phyloP scores from a whole-genome alignment of 2,329 filamentous ascomycete genomes.

The Cercospora sojina region DNA sequence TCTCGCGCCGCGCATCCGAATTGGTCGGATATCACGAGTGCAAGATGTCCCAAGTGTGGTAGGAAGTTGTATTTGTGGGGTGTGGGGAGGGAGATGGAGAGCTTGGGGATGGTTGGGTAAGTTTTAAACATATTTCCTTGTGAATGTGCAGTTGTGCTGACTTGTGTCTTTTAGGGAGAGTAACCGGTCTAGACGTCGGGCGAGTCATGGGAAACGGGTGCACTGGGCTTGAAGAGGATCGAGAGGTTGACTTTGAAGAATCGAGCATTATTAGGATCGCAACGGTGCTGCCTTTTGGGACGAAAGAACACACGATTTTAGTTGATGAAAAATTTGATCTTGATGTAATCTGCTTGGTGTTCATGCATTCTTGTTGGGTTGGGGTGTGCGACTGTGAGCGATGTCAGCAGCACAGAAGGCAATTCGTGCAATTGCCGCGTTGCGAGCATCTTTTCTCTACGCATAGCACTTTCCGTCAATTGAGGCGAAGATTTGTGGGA shows the following conservation, averaged over 20 bases:
- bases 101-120: neutral
- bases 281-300: neutral
- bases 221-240: neutral
- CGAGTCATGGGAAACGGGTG: neutral
- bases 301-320: neutral
- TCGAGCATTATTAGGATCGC: neutral
- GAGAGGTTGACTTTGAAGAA: neutral
- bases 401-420: neutral
- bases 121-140: neutral
- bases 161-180: neutral
- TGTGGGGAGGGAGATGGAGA: constrained; percentile 3
- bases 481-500: neutral
- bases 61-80: constrained; percentile 10
- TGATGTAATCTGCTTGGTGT: neutral
- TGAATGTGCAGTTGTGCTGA: neutral
- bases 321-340: neutral
- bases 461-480: neutral
- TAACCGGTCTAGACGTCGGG: neutral
- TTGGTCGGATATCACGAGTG: neutral
- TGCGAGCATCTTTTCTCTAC: neutral
- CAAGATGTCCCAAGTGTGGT: neutral
- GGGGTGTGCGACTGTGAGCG: neutral
- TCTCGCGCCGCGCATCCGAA: neutral
- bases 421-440: neutral
- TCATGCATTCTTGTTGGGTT: neutral